Evolutionary conservation across 441 rosid species (phyloP), one percentile per base, ranked within the genome.

Genomic region (Manihot esculenta): DNA sequence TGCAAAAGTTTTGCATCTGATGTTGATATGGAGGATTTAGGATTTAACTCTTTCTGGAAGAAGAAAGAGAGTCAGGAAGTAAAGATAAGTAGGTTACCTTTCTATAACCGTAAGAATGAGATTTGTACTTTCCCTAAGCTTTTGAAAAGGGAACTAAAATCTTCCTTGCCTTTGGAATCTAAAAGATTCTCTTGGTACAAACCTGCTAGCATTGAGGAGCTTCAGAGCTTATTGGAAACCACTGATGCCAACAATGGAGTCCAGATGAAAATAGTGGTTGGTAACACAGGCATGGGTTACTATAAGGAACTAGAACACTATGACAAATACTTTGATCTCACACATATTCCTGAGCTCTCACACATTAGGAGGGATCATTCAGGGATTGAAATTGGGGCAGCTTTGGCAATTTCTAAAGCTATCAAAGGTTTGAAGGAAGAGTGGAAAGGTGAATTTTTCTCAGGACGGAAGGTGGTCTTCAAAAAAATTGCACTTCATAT

Each of bases 11-110:
- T 94, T 82, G 93, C 97, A 21, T 77, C 78, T 49, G 88, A 90
- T 76, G 90, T 90, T 7, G 97, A 94, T 81, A 85, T 94, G 33
- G 99, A 94, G 74, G 97, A 94, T 80, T 81, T 90, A 79, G 97
- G 99, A 33, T 73, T 88, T 51, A 92, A 90, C 68, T 82, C 86
- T 21, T 92, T 89, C 56, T 92, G 94, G 86, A 88, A 68, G 72
- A 90, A 86, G 72, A 87, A 84, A 12, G 92, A 87, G 9, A 78
- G 64, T 30, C 70, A 66, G 68, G 84, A 82, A 18, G 72, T 21
- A n/a, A 87, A 76, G 78, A 57, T 78, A 41, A 74, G 69, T 68
- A 84, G 73, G 26, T 76, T 92, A 68, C 88, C 97, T 24, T 53
- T 65, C 1, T 90, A 84, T 71, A 57, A 68, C 47, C 27, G 11